phyloP scores from a whole-genome alignment of 2,329 filamentous ascomycete genomes.

The Colletotrichum sp. region DNA sequence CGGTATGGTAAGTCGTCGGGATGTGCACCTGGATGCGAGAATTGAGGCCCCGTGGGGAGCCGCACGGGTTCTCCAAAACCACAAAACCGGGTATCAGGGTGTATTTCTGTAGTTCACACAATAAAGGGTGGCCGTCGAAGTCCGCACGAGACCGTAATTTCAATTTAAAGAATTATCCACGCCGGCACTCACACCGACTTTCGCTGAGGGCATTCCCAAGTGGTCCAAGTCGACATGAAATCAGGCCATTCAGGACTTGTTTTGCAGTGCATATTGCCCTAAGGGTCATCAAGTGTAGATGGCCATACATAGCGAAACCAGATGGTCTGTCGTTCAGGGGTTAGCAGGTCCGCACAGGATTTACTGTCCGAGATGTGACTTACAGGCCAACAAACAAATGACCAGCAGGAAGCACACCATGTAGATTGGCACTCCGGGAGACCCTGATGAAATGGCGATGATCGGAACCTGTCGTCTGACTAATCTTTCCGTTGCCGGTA shows the following conservation, averaged over 20 bases:
- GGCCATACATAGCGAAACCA: not conserved
- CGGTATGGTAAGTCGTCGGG: not conserved
- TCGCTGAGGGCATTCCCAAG: not conserved
- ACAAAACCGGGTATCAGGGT: not conserved
- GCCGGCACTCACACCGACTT: not conserved
- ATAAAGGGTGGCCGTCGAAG: rapidly evolving
- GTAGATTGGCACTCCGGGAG: not conserved
- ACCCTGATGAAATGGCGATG: not conserved
- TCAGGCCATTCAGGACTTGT: not conserved
- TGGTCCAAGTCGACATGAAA: not conserved
- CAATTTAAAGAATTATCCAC: not conserved
- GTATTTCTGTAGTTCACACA: not conserved
- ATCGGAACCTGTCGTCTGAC: not conserved
- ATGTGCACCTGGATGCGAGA: not conserved
- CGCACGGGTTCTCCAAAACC: not conserved
- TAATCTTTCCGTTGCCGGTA: not conserved
- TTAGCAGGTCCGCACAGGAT: not conserved
- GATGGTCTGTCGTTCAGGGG: not conserved
- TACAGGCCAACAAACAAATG: not conserved
- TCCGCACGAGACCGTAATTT: not conserved
- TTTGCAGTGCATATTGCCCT: not conserved
- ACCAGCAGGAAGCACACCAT: not conserved
- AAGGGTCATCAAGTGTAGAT: not conserved
- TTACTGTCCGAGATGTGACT: not conserved
- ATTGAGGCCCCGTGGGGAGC: not conserved